A percentile compares a stretch with the other conserved stretches of the same genome.
These are phyloP conservation scores for Elaeis guineensis DNA, from an alignment of 176 grass and related monocot genomes.

Conservation along the genomic window DNA sequence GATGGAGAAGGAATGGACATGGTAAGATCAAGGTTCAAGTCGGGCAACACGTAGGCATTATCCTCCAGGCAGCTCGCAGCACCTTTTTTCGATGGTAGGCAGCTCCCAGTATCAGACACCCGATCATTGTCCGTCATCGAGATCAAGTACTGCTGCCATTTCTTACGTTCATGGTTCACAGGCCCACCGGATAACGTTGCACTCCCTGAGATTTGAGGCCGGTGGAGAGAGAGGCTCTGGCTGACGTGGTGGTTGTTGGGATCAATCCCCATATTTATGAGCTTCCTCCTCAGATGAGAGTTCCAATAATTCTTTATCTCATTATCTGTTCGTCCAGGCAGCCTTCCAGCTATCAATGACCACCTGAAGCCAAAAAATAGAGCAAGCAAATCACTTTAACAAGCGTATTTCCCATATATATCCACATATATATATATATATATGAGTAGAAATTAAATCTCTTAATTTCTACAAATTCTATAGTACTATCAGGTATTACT, in stretches of 20 bases:
- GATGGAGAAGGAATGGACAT: background rate
- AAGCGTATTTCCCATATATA: too few species aligned
- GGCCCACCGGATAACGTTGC: too few species aligned
- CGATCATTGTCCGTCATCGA: background rate
- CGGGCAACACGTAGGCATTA: background rate
- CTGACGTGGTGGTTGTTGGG: constrained; percentile 7
- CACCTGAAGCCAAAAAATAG: constrained; percentile 11
- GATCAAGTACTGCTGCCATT: too few species aligned
- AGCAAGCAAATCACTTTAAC: too few species aligned
- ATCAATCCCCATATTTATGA: constrained; percentile 2
- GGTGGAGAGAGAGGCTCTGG: background rate
- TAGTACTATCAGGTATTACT: too few species aligned
- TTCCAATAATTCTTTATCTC: constrained; percentile 42
- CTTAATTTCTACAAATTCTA: too few species aligned
- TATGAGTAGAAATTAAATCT: too few species aligned
- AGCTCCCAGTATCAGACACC: constrained; percentile 1
- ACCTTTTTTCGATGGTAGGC: background rate
- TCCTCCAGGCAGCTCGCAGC: constrained; percentile 3
- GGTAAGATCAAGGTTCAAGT: constrained; percentile 17
- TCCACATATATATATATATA: too few species aligned
- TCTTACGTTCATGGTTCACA: too few species aligned
- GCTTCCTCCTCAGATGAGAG: constrained; percentile 20
- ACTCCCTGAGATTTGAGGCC: too few species aligned
- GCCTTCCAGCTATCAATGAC: constrained; percentile 41
- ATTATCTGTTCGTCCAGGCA: constrained; percentile 29